phyloP scores from a whole-genome alignment of 768 basidiomycete genomes.

The Tylopilus sp. region DNA sequence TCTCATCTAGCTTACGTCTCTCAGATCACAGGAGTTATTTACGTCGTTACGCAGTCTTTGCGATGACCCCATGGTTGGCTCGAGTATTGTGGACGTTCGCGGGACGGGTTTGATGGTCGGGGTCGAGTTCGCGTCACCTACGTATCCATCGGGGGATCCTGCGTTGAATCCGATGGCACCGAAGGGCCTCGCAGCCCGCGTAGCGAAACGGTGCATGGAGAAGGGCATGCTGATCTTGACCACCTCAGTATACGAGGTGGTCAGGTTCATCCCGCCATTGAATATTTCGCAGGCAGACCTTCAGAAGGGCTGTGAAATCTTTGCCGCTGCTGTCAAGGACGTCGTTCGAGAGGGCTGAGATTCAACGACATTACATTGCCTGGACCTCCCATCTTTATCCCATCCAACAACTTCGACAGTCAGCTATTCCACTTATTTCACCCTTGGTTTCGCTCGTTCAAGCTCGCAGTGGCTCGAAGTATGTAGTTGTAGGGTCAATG shows the following conservation, averaged over 20 bases:
- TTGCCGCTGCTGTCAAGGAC: conserved; percentile 67
- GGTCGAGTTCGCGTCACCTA: conserved; percentile 69
- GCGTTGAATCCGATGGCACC: conserved; percentile 36
- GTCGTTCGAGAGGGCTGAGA: conserved; percentile 46
- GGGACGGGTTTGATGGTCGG: conserved; percentile 89
- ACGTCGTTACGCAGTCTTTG: conserved; percentile 54
- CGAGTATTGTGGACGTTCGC: conserved; percentile 79
- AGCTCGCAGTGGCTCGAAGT: too few relatives aligned
- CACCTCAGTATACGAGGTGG: conserved; percentile 82
- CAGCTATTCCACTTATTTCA: too few relatives aligned
- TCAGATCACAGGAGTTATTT: conserved; percentile 73
- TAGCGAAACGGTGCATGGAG: conserved; percentile 79
- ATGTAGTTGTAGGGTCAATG: too few relatives aligned
- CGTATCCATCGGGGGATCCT: conserved; percentile 50
- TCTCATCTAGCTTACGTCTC: background rate
- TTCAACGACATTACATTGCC: too few relatives aligned
- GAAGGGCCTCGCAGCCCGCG: conserved; percentile 59
- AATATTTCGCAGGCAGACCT: conserved; percentile 78
- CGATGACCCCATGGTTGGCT: conserved; percentile 45
- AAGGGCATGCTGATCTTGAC: conserved; percentile 86
- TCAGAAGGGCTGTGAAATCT: conserved; percentile 61
- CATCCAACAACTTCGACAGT: too few relatives aligned
- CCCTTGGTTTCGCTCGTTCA: too few relatives aligned
- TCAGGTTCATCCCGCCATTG: conserved; percentile 91
- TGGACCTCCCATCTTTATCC: too few relatives aligned